A percentile compares a stretch with the other conserved stretches of the same genome.
Evolutionary conservation across 495 filamentous ascomycete species (phyloP).

Genomic region (Penicillium canescens): DNA sequence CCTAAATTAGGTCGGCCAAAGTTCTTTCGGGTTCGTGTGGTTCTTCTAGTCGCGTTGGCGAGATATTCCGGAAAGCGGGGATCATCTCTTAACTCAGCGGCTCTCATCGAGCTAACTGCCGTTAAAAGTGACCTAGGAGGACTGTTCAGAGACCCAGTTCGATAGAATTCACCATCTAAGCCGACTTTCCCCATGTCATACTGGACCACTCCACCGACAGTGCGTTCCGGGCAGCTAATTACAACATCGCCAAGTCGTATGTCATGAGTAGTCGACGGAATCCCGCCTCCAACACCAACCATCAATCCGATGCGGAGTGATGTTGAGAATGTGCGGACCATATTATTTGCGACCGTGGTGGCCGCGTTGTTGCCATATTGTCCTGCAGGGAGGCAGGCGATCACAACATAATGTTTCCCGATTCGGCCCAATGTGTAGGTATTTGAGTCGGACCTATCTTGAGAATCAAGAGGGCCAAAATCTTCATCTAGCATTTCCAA

Average conservation of each 20-base stretch:
- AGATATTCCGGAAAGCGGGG: neutral
- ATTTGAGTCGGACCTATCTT: conserved; percentile 30
- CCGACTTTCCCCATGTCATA: conserved; percentile 38
- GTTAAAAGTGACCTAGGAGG: neutral
- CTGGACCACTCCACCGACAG: conserved; percentile 36
- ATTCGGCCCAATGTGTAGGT: conserved; percentile 44
- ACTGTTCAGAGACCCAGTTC: neutral
- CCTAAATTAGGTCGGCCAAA: too few species aligned
- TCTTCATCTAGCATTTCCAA: conserved; percentile 46
- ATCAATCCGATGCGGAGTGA: conserved; percentile 17
- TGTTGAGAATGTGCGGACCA: conserved; percentile 28
- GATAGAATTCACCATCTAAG: neutral
- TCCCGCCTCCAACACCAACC: conserved; percentile 14
- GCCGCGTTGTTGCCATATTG: conserved; percentile 40
- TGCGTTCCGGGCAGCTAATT: conserved; percentile 21
- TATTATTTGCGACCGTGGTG: conserved; percentile 35
- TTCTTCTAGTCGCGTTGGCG: neutral
- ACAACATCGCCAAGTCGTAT: conserved; percentile 17
- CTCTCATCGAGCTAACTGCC: neutral
- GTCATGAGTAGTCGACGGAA: conserved; percentile 15
- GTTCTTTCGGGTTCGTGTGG: too few species aligned
- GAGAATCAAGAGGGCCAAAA: conserved; percentile 28
- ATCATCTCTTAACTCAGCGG: neutral
- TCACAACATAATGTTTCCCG: conserved; percentile 43
- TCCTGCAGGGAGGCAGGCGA: conserved; percentile 38